A percentile compares a stretch with the other conserved stretches of the same genome.
Conservation (phyloP, 768 basidiomycete species). For the Amanita subjunquillea region DNA sequence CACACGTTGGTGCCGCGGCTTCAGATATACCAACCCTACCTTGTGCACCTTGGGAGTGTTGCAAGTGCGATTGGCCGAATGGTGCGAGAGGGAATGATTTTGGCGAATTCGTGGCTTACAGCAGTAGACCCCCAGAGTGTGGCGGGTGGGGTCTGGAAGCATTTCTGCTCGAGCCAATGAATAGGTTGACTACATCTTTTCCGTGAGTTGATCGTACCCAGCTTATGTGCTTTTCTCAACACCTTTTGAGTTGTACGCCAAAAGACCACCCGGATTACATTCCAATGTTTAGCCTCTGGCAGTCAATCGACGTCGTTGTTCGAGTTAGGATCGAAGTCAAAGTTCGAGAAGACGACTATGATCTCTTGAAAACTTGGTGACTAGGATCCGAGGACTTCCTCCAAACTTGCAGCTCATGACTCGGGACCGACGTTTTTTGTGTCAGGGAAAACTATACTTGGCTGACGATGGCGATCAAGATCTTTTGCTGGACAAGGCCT, state of each 20-base stretch:
- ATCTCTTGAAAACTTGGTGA: slow-evolving; percentile 53
- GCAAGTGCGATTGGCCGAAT: slow-evolving; percentile 41
- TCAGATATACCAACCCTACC: slow-evolving; percentile 82
- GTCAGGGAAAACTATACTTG: slow-evolving; percentile 49
- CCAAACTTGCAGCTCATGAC: slow-evolving; percentile 43
- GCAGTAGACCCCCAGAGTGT: slow-evolving; percentile 40
- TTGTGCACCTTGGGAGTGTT: slow-evolving; percentile 60
- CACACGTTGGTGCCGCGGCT: slow-evolving; percentile 47
- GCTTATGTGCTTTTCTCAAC: slow-evolving; percentile 10
- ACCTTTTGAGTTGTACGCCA: slow-evolving; percentile 59
- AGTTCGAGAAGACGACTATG: slow-evolving; percentile 77
- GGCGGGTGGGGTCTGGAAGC: slow-evolving; percentile 55
- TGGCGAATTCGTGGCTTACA: slow-evolving; percentile 77
- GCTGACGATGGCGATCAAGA: neutral
- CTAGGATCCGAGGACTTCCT: slow-evolving; percentile 51
- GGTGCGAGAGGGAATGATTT: slow-evolving; percentile 49
- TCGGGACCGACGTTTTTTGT: slow-evolving; percentile 66
- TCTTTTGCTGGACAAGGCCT: slow-evolving; percentile 18
- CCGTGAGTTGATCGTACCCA: slow-evolving; percentile 34
- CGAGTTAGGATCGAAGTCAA: slow-evolving; percentile 81
- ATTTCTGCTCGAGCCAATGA: slow-evolving; percentile 68
- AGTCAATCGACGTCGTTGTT: slow-evolving; percentile 62
- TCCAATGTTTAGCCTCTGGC: slow-evolving; percentile 50
- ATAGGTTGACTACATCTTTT: slow-evolving; percentile 59
- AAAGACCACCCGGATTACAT: slow-evolving; percentile 62